These are phyloP conservation scores for Harringtonia lauricola DNA, from an alignment of 2,329 filamentous ascomycete species.

Conservation along the genomic window DNA sequence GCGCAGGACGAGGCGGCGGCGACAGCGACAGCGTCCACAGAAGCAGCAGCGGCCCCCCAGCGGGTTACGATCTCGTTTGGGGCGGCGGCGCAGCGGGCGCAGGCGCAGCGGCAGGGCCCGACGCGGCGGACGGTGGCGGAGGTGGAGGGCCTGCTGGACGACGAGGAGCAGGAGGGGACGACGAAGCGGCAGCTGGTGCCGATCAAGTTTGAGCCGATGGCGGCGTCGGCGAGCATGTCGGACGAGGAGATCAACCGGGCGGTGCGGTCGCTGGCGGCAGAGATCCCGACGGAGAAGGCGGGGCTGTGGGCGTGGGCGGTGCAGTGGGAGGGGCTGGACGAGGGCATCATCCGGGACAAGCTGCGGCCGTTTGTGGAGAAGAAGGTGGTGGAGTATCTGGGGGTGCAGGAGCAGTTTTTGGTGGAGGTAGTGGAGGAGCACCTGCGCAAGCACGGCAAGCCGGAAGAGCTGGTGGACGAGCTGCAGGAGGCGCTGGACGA, in stretches of 20 bases:
- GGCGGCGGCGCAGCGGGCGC: slow-evolving; percentile 67
- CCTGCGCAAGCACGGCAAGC: slow-evolving; percentile 60
- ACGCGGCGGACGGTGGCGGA: slow-evolving; percentile 77
- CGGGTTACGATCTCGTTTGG: slow-evolving; percentile 90
- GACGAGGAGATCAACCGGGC: slow-evolving; percentile 82
- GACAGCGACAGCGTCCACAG: background rate
- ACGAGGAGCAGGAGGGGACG: slow-evolving; percentile 71
- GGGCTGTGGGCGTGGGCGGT: slow-evolving; percentile 88
- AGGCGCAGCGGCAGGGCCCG: slow-evolving; percentile 42
- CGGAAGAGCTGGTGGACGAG: slow-evolving; percentile 74
- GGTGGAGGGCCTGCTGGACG: slow-evolving; percentile 86
- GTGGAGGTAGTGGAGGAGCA: slow-evolving; percentile 89
- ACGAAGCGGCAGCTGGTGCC: slow-evolving; percentile 68
- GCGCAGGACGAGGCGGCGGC: background rate
- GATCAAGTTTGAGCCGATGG: slow-evolving; percentile 66
- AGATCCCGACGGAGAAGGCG: slow-evolving; percentile 79
- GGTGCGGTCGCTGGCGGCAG: slow-evolving; percentile 69
- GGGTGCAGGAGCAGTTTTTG: slow-evolving; percentile 90
- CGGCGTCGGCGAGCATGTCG: slow-evolving; percentile 56
- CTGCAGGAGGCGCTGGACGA: slow-evolving; percentile 86
- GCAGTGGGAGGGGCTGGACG: slow-evolving; percentile 85
- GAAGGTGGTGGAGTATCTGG: slow-evolving; percentile 94
- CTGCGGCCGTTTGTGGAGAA: slow-evolving; percentile 92
- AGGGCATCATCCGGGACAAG: slow-evolving; percentile 70
- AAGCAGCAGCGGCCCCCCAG: slow-evolving; percentile 44